These are phyloP conservation scores for Colletotrichum spaethianum DNA, from an alignment of 2,329 filamentous ascomycete genomes.

Conservation along the genomic window DNA sequence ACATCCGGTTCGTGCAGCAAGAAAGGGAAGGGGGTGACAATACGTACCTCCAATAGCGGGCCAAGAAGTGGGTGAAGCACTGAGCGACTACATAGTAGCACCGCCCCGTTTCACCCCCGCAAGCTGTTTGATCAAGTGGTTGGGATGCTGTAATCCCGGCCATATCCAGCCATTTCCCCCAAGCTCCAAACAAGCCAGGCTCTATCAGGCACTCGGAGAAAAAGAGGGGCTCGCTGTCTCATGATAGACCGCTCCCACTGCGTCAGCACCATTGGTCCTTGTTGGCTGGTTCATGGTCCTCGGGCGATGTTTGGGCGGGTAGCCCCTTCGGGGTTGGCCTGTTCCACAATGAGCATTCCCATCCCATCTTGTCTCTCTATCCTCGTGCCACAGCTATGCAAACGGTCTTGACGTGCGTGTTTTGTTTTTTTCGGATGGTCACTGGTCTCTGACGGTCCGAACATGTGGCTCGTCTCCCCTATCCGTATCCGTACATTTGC, in stretches of 20 bases:
- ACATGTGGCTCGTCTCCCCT: constrained; percentile 14
- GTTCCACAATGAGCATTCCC: constrained; percentile 14
- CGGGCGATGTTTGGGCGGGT: not conserved
- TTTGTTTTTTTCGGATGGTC: constrained; percentile 11
- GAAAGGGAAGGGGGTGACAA: not conserved
- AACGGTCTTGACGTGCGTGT: constrained; percentile 6
- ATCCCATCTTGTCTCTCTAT: constrained; percentile 21
- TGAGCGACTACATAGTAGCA: constrained; percentile 24
- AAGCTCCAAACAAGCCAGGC: constrained; percentile 7
- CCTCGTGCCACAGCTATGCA: constrained; percentile 5
- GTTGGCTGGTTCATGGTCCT: not conserved
- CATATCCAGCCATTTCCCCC: not conserved
- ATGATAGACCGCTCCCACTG: constrained; percentile 1
- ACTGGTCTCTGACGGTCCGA: constrained; percentile 28
- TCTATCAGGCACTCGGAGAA: not conserved
- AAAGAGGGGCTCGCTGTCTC: constrained; percentile 23
- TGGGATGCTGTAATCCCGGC: constrained; percentile 26
- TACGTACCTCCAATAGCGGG: not conserved
- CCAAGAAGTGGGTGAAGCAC: constrained; percentile 25
- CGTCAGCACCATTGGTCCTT: not conserved
- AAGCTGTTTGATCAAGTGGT: constrained; percentile 25
- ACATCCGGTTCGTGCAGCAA: not conserved
- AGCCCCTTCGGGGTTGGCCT: not conserved
- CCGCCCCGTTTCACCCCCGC: constrained; percentile 33
- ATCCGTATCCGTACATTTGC: not conserved